Base-by-base conservation (phyloP, 352 stramenopile species). In the Globisporangium radiosum region DNA sequence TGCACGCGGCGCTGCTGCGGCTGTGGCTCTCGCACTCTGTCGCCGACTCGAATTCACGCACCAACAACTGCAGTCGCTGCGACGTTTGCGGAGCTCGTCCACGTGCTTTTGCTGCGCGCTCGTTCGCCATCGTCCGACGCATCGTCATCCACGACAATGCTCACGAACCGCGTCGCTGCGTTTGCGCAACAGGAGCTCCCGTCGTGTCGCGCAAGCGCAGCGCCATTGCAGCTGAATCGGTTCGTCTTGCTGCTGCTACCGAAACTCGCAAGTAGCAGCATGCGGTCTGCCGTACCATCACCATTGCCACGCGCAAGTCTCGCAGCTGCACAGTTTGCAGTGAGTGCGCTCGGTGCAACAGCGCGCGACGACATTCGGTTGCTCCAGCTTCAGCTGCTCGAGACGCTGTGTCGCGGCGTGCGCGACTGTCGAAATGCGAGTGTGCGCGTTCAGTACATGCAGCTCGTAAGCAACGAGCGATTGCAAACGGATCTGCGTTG, bases 1-100 rank as follows among this genome's bases (percentile, higher is more conserved):
- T 91, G 81, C 45, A 87, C 78, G 2, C 76, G 65, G 43, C 61
- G 75, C 36, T 89, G 78, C 50, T 89, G 76, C 48, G 76, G 78
- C 40, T 82, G 73, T 13, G 10, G 38, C 7, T 37, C 6, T 8
- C 40, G 40, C 40, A 44, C 40, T 44, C 40, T 33, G 25, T 33
- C 25, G 25, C 25, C 25, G 25, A 33, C 25, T 33, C 25, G 25
- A 33, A 33, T 3, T 33, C 25, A 54, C 57, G 10, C 43, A 7
- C 11, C 19, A 71, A n/a, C 25, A 42, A 1, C 49, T 66, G 15
- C 71, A 65, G 13, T 56, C 38, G 69, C 75, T 4, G 70, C 63
- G 15, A 65, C 55, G 13, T 84, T 83, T 10, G 74, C 76, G 0
- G 76, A 85, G 47, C 52, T 87, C 3, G 63, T 87, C 15, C 77